Evolutionary conservation across 1,139 yeast genomes (phyloP).

Genomic region (Pichia sp.): DNA sequence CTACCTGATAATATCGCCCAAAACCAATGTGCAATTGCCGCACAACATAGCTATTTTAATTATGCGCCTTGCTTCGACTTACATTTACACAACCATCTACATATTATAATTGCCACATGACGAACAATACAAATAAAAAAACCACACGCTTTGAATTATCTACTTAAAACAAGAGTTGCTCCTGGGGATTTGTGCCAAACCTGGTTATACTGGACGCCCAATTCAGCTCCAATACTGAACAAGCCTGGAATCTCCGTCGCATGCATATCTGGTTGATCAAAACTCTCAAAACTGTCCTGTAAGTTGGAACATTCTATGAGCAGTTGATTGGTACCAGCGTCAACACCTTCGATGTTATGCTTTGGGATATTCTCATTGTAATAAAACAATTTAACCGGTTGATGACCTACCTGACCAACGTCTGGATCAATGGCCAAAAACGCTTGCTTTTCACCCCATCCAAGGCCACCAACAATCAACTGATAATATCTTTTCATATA

Average conservation of each 20-base stretch:
- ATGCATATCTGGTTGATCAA: neutral
- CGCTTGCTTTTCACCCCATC: conserved; percentile 26
- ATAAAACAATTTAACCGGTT: conserved; percentile 16
- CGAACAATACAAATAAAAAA: no score
- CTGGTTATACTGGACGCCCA: conserved; percentile 34
- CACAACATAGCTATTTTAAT: no score
- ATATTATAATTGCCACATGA: no score
- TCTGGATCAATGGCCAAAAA: conserved; percentile 22
- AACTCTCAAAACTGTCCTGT: conserved; percentile 23
- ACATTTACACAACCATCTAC: no score
- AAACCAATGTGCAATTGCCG: no score
- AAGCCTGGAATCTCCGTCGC: conserved; percentile 14
- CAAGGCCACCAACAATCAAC: conserved; percentile 23
- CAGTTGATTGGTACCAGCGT: no score
- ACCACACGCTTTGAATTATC: no score
- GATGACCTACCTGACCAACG: conserved; percentile 15
- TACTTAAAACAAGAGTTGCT: conserved; percentile 21
- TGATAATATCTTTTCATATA: conserved; percentile 13
- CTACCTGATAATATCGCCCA: no score
- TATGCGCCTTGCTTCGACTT: no score
- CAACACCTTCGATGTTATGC: no score
- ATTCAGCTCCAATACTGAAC: conserved; percentile 42
- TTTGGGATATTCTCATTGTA: conserved; percentile 5
- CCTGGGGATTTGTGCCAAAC: conserved; percentile 38
- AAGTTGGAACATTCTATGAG: conserved; percentile 30